phyloP scores from a whole-genome alignment of 2,329 filamentous ascomycete species.

The Fusarium sp. region DNA sequence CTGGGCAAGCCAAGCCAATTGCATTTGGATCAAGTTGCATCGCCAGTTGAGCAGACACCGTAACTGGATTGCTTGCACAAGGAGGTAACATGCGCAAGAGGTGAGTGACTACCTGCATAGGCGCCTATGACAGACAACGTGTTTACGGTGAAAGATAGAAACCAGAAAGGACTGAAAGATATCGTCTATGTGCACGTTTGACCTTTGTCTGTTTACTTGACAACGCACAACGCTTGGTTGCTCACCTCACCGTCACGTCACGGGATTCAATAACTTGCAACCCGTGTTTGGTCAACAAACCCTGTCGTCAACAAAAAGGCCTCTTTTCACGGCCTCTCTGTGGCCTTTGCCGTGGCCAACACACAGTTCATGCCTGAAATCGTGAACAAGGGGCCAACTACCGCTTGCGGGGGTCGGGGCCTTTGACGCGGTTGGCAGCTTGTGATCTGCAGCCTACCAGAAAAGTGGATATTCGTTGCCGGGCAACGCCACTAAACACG shows the following conservation, averaged over 20 bases:
- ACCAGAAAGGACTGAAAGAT: not conserved
- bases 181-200: not conserved
- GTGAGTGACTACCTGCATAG: no score
- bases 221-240: not conserved
- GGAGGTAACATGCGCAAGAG: not conserved
- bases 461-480: slow-evolving; percentile 37
- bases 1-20: not conserved
- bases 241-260: not conserved
- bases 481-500: slow-evolving; percentile 45
- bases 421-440: slow-evolving; percentile 22
- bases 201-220: not conserved
- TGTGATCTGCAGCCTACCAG: slow-evolving; percentile 33
- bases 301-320: not conserved
- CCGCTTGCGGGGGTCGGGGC: not conserved
- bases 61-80: not conserved
- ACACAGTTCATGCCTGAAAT: slow-evolving; percentile 1
- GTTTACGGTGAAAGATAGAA: not conserved
- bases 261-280: not conserved
- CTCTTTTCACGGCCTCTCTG: not conserved
- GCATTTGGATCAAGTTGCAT: not conserved
- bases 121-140: not conserved
- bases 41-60: not conserved
- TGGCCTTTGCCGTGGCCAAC: not conserved
- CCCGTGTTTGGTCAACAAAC: not conserved
- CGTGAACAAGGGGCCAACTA: not conserved